Evolutionary conservation across 129 eudicot species (phyloP).

Genomic region (sunflower (Helianthus annuus)): DNA sequence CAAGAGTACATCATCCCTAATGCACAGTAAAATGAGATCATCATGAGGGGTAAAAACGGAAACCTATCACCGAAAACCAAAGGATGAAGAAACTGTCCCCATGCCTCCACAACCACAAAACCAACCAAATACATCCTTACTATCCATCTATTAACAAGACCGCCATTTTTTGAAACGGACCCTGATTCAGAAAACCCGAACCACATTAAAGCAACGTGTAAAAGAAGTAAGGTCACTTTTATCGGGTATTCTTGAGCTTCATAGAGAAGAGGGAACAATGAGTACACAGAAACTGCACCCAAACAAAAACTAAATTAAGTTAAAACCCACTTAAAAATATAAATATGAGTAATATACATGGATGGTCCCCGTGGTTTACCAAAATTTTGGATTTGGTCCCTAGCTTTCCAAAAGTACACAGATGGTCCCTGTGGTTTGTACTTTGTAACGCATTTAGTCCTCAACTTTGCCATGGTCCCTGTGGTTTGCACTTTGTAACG

Average conservation of each 20-base stretch:
- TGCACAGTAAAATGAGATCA: conserved; percentile 74
- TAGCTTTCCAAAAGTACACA: too few species aligned
- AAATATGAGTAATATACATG: too few species aligned
- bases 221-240: conserved; percentile 60
- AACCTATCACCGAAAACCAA: conserved; percentile 54
- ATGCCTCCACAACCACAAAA: conserved; percentile 69
- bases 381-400: too few species aligned
- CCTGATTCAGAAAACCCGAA: conserved; percentile 55
- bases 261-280: conserved; percentile 89
- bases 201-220: conserved; percentile 58
- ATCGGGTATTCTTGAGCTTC: conserved; percentile 92
- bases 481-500: too few species aligned
- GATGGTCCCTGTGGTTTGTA: too few species aligned
- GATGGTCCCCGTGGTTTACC: too few species aligned
- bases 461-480: too few species aligned
- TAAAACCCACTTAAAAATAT: background rate
- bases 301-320: background rate
- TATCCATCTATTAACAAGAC: conserved; percentile 52
- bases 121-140: conserved; percentile 68
- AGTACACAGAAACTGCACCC: conserved; percentile 80
- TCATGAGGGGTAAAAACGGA: conserved; percentile 86
- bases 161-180: conserved; percentile 20
- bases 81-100: conserved; percentile 84
- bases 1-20: conserved; percentile 91
- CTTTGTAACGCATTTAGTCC: too few species aligned